Evolutionary conservation across 768 basidiomycete species (phyloP), one percentile per base, ranked within the genome.

Genomic region (Auricularia sp.): DNA sequence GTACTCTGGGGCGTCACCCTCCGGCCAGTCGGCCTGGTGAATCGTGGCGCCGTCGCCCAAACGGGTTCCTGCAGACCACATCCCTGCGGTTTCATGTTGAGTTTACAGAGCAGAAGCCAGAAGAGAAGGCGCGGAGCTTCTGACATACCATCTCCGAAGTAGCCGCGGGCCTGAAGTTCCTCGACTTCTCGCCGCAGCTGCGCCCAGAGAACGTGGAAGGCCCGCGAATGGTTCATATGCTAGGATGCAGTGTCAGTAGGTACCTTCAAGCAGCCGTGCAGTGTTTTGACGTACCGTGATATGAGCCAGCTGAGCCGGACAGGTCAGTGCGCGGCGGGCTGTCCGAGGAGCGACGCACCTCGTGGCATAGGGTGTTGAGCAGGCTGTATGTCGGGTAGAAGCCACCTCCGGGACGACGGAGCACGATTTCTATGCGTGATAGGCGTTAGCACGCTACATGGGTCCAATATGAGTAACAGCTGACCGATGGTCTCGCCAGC

Each of bases 161-260:
- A 93, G 34, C 88, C 90, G 73, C 78, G 83, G 62, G 77, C 77
- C 71, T 92, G 90, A n/a, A 93, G 78, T 33, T 79, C 79, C 37
- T 83, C 77, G 3, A 92, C 88, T 71, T 93, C 89, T 35, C 74
- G 75, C 35, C 81, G 77, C 16, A 94, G 81, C 67, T 80, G 82
- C 36, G 75, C 78, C 88, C 92, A 92, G 2, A 92, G 78, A 11
- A 82, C 78, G 75, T 92, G 90, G 72, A 94, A 94, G 0, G 78
- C 83, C 5, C 83, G 77, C 0, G 89, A 88, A 69, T 94, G 92
- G 68, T 93, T 80, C 89, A 88, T 88, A 73, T 93, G 86, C 89
- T 92, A 42, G 68, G 16, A 47, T 24, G 35, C 6, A 36, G 11
- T 16, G 29, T 67, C 51, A 35, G 54, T 3, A 16, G 6, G 29